Evolutionary conservation across 768 basidiomycete genomes (phyloP), one percentile per base, ranked within the genome.

Genomic region (Amanita thiersii): DNA sequence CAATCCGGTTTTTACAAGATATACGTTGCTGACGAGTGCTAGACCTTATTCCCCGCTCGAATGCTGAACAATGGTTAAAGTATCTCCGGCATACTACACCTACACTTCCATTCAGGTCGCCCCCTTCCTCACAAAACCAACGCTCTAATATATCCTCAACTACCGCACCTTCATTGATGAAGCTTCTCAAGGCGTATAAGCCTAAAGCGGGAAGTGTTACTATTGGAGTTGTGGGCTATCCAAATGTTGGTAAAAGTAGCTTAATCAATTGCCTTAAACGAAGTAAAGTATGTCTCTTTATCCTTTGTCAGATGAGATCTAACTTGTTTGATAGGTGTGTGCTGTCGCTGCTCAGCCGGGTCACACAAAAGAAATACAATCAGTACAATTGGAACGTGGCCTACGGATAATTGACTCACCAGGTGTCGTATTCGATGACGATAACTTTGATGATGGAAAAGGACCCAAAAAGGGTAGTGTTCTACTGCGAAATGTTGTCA

Each of bases 211-310:
- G 80, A 23, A 84, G 77, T 48, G 68, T 89, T 38, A 91, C 88
- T 0, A 75, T 94, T 37, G 91, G 91, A 11, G 87, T 98, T 12
- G 87, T 97, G 3, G 94, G 94, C 1, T 94, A 91, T 61, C 94
- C 94, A 1, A 98, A 98, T 59, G 94, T 98, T 34, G 94, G 94
- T 10, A 98, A 98, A 65, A 93, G 89, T 43, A 86, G 81, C 53
- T 56, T 98, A 44, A 92, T 99, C 59, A 98, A 98, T 59, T 85
- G 88, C 32, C 64, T 99, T 39, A 92, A 91, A 61, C 66, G 90
- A 26, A 76, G 79, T 46, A 91, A 87, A 63, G 84, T 82, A 17
- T 1, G 63, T 50, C n/a, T 28, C 37, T 7, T 24, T 24, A n/a
- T 38, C 2, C 50, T 11, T 9, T 35, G 34, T 40, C n/a, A 24